A percentile compares a stretch with the other conserved stretches of the same genome.
These are phyloP conservation scores for Hanseniaspora jakobsenii DNA, from an alignment of 805 yeast genomes.

Conservation along the genomic window DNA sequence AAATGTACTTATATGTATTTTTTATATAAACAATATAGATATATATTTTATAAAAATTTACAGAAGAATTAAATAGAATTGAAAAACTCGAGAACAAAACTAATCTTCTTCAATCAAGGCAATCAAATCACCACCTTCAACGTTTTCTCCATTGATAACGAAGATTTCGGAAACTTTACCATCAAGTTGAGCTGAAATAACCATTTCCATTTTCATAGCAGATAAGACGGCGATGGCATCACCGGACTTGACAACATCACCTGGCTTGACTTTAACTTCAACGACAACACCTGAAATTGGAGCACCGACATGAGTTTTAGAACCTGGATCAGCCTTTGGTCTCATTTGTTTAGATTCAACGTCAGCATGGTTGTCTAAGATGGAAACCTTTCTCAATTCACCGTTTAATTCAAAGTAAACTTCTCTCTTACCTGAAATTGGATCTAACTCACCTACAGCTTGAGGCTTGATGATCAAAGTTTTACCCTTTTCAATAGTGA, in stretches of 20 bases:
- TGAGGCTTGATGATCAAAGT: slow-evolving; percentile 77
- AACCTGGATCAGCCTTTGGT: slow-evolving; percentile 78
- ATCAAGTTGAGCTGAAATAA: slow-evolving; percentile 77
- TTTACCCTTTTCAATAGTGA: slow-evolving; percentile 91
- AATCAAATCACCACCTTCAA: slow-evolving; percentile 85
- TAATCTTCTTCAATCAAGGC: slow-evolving; percentile 37
- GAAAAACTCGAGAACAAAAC: neutral
- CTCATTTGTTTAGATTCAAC: slow-evolving; percentile 67
- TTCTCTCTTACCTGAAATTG: slow-evolving; percentile 81
- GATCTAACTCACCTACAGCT: slow-evolving; percentile 82
- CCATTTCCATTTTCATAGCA: slow-evolving; percentile 99
- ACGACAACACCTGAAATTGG: slow-evolving; percentile 99
- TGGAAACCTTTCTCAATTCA: slow-evolving; percentile 90
- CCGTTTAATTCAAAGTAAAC: slow-evolving; percentile 97
- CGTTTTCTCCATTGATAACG: slow-evolving; percentile 85
- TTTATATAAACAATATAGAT: neutral
- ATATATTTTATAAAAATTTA: no score
- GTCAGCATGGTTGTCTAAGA: slow-evolving; percentile 76
- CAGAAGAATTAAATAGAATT: no score
- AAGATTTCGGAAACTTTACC: slow-evolving; percentile 71
- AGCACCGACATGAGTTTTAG: slow-evolving; percentile 89
- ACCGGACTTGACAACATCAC: slow-evolving; percentile 86
- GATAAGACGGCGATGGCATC: slow-evolving; percentile 86
- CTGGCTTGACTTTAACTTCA: slow-evolving; percentile 83
- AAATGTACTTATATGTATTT: no score